Evolutionary conservation across 169 alveolate species (phyloP), one percentile per base, ranked within the genome.

Genomic region (Babesia gibsoni): DNA sequence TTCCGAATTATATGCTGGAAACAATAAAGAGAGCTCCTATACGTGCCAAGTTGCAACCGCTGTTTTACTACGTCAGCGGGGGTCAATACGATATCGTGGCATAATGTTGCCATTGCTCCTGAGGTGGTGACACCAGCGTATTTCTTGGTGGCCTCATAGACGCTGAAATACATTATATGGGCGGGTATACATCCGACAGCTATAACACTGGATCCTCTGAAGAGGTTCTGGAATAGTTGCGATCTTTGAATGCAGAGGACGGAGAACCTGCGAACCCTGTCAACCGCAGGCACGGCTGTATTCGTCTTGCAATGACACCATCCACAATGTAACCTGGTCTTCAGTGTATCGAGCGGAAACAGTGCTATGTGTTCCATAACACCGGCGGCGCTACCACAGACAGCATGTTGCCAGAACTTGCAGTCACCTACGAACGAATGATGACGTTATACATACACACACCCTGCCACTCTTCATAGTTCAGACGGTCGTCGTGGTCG

Each of bases 171-270:
- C 16, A 95, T 67, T 33, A 98, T 98, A 73, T 97, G 99, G n/a
- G 99, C 99, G 3, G 99, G 99, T 68, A 97, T 84, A 73, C 98
- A 94, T 5, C 99, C 99, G 33, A 89, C 73, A n/a, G 96, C 93
- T 30, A 95, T 96, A 12, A 95, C 98, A 20, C 91, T 81, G 48
- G 90, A 93, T 33, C 99, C 99, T 58, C 93, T 90, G 42, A 67
- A 77, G 18, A 77, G 75, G 23, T 67, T 52, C 25, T 45, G 12
- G 52, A 33, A 77, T 9, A 48, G 27, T 14, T 33, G 64, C 66
- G 77, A 49, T 49, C 35, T 27, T 32, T 37, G 57, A 14, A 25
- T 0, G 5, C 52, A 25, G 18, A 37, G 3, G 30, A 29, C 20
- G 16, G 35, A 61, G 4, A 52, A 10, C 9, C 58, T 46, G 36